Evolutionary conservation across 495 filamentous ascomycete species (phyloP), one percentile per base, ranked within the genome.

Genomic region (Penicillium lividum): DNA sequence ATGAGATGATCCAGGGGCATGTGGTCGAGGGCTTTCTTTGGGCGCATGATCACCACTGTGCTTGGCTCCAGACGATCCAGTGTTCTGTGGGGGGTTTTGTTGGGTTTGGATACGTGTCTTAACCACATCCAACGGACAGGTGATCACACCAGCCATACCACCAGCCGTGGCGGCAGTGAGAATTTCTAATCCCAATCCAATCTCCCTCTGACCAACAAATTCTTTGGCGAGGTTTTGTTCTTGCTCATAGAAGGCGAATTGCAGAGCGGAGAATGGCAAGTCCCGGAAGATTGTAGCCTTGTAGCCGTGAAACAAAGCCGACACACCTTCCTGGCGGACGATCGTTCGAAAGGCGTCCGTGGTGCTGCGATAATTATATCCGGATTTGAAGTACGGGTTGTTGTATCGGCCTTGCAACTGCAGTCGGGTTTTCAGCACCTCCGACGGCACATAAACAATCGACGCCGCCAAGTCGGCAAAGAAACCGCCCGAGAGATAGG

Each of bases 101-200:
- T 98, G 93, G 2, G 94, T 98, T 71, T 98, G 94, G n/a, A 98
- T 87, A 49, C 94, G 82, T 1, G 94, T 98, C 75, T 98, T 98
- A 50, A 98, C 95, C 4, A 98, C 94, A 67, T 98, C 94, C 61
- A 98, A 82, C 13, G 94, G 94, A 68, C 92, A 97, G 3, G 94
- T 98, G 1, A 98, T 86, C 4, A 94, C 89, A 57, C 94, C 94
- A 2, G 94, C 94, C 74, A 98, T 85, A 28, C 94, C 93, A 53
- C 94, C 94, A 2, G 94, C 94, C n/a, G 86, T 88, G 6, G 89
- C 91, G 7, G 91, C 94, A 3, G 94, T 98, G 36, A 92, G 68
- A 53, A 98, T 87, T 71, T 98, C 95, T 47, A 97, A 67, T 5
- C 85, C 80, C 56, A 94, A 67, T 0, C 95, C 95, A 54, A 98